These are phyloP conservation scores for Bipolaris sorokiniana DNA, from an alignment of 2,329 filamentous ascomycete species.

Conservation along the genomic window DNA sequence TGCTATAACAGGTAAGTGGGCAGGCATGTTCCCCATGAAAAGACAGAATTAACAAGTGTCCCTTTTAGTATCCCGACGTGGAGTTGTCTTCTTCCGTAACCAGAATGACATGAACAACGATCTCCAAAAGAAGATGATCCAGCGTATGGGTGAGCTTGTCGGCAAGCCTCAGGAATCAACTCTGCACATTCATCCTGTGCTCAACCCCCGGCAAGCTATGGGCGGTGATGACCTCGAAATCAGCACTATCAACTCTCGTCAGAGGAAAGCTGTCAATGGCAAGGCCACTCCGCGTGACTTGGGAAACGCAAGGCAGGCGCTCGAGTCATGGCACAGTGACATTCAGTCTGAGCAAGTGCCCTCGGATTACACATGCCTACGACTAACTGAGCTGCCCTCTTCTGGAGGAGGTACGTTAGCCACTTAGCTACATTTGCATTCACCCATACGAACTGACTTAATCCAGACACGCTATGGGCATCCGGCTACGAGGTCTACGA, in stretches of 20 bases:
- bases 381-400: not conserved
- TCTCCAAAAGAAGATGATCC: slow-evolving; percentile 9
- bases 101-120: slow-evolving; percentile 11
- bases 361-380: slow-evolving; percentile 12
- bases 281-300: slow-evolving; percentile 8
- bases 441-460: not conserved
- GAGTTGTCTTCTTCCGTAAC: slow-evolving; percentile 9
- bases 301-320: slow-evolving; percentile 5
- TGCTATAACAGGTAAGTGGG: slow-evolving; percentile 6
- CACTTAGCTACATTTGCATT: not conserved
- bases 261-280: slow-evolving; percentile 7
- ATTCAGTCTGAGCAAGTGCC: slow-evolving; percentile 11
- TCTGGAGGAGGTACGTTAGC: slow-evolving; percentile 3
- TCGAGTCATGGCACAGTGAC: slow-evolving; percentile 11
- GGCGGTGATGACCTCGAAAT: slow-evolving; percentile 9
- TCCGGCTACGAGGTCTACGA: slow-evolving; percentile 11
- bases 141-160: slow-evolving; percentile 7
- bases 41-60: not conserved
- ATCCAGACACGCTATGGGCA: slow-evolving; percentile 9
- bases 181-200: slow-evolving; percentile 8
- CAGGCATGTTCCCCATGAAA: not conserved
- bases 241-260: slow-evolving; percentile 12
- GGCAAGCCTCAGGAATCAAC: slow-evolving; percentile 10
- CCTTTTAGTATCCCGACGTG: slow-evolving; percentile 2
- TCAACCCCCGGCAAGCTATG: slow-evolving; percentile 7